Evolutionary conservation across 208 protist species (phyloP).

Genomic region (Leishmania mexicana): DNA sequence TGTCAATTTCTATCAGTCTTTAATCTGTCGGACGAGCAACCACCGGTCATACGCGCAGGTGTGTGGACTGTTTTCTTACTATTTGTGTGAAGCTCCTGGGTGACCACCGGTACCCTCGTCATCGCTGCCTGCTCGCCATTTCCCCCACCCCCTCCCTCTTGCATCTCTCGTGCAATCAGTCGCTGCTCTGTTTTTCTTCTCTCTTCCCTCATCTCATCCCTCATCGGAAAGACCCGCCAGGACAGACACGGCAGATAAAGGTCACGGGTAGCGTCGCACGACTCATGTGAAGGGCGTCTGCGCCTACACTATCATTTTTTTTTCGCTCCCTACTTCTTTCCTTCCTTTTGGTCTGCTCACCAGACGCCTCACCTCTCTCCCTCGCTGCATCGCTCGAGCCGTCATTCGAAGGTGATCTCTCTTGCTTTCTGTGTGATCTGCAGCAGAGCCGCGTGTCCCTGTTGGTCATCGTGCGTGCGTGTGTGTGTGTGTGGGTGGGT

Average conservation of each 20-base stretch:
- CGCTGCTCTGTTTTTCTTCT: not conserved
- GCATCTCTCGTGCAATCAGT: not conserved
- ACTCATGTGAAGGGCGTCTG: not conserved
- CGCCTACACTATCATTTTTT: not conserved
- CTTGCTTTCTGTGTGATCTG: not conserved
- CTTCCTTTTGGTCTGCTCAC: not conserved
- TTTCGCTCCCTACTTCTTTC: not conserved
- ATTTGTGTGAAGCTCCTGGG: not conserved
- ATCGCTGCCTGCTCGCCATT: not conserved
- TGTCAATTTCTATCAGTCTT: not conserved
- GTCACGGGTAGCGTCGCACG: not conserved
- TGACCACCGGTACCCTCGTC: not conserved
- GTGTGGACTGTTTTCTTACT: not conserved
- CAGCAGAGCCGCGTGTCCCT: not conserved
- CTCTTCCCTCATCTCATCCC: not conserved
- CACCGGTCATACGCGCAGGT: not conserved
- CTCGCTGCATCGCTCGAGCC: not conserved
- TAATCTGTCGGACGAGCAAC: not conserved
- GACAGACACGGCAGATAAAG: not conserved
- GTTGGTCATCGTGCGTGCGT: not conserved
- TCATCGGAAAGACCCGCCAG: not conserved
- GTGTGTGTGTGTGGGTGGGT: slow-evolving; percentile 8
- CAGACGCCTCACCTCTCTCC: not conserved
- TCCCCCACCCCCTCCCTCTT: not conserved
- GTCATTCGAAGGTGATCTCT: not conserved